Percentiles rank a stretch among this genome's conserved stretches.
Evolutionary conservation across 352 stramenopile genomes (phyloP).

Genomic region (Phytopythium sindhum): DNA sequence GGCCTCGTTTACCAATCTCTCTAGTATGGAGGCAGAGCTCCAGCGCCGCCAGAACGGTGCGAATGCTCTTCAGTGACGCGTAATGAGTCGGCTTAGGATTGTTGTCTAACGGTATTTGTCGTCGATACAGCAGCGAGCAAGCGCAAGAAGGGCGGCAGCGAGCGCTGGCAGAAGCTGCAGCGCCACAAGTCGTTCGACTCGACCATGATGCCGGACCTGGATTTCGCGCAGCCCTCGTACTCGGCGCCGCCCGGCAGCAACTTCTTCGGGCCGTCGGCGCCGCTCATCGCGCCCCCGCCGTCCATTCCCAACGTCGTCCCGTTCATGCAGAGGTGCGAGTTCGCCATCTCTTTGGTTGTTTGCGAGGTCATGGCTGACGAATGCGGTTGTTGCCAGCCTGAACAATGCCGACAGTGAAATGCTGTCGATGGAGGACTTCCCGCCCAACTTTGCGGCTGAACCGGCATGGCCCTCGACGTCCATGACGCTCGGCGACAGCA

Average conservation of each 20-base stretch:
- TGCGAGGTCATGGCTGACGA: background rate
- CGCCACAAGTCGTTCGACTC: slow-evolving; percentile 63
- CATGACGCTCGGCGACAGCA: slow-evolving; percentile 2
- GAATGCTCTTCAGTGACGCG: background rate
- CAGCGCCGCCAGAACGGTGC: slow-evolving; percentile 34
- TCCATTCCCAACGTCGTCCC: slow-evolving; percentile 9
- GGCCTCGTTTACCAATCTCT: slow-evolving; percentile 67
- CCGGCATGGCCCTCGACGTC: slow-evolving; percentile 29
- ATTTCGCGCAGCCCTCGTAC: slow-evolving; percentile 9
- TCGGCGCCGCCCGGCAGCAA: slow-evolving; percentile 32
- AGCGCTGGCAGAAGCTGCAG: slow-evolving; percentile 69
- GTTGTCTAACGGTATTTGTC: background rate
- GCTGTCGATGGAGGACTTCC: slow-evolving; percentile 68
- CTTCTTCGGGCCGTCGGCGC: slow-evolving; percentile 5
- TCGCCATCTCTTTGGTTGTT: background rate
- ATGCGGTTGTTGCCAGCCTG: background rate
- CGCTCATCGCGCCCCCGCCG: background rate
- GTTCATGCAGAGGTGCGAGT: slow-evolving; percentile 54
- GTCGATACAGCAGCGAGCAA: slow-evolving; percentile 42
- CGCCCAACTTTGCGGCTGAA: slow-evolving; percentile 41
- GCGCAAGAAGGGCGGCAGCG: slow-evolving; percentile 48
- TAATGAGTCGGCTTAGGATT: background rate
- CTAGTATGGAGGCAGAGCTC: slow-evolving; percentile 70
- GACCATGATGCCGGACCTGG: slow-evolving; percentile 35
- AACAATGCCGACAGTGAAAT: slow-evolving; percentile 52